Conservation (phyloP, 164 flowering plant species). For the Cinnamomum micranthum region DNA sequence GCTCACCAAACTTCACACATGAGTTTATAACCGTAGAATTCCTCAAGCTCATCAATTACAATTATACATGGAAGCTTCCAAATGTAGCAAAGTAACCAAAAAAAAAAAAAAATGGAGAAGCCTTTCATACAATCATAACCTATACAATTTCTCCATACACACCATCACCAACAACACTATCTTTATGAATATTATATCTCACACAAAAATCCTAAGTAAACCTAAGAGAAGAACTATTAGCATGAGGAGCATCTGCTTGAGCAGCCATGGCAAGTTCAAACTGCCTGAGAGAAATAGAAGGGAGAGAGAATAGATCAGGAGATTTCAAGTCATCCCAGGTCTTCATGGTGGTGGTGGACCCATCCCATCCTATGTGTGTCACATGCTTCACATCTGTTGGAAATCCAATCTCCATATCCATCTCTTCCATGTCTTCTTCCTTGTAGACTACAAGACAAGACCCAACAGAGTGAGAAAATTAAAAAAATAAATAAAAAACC, state of each 20-base stretch:
- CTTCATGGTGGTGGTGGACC: slow-evolving; percentile 17
- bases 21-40: no score
- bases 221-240: slow-evolving; percentile 2
- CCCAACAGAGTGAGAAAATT: neutral
- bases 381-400: slow-evolving; percentile 94
- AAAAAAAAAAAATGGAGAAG: neutral
- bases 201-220: neutral
- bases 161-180: slow-evolving; percentile 2
- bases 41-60: neutral
- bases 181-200: neutral
- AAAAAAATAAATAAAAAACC: no score
- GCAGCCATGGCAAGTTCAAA: slow-evolving; percentile 17
- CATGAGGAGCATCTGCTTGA: slow-evolving; percentile 9
- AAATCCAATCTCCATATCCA: slow-evolving; percentile 66
- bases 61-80: slow-evolving; percentile 4
- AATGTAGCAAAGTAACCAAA: neutral
- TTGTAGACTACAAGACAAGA: slow-evolving; percentile 36
- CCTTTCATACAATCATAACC: neutral
- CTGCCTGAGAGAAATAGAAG: slow-evolving; percentile 14
- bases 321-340: slow-evolving; percentile 15
- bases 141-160: neutral
- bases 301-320: slow-evolving; percentile 11
- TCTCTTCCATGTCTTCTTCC: slow-evolving; percentile 40
- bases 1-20: no score
- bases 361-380: slow-evolving; percentile 82